Base-by-base conservation (phyloP, 441 rosid genomes). In the Croton laevigatus region DNA sequence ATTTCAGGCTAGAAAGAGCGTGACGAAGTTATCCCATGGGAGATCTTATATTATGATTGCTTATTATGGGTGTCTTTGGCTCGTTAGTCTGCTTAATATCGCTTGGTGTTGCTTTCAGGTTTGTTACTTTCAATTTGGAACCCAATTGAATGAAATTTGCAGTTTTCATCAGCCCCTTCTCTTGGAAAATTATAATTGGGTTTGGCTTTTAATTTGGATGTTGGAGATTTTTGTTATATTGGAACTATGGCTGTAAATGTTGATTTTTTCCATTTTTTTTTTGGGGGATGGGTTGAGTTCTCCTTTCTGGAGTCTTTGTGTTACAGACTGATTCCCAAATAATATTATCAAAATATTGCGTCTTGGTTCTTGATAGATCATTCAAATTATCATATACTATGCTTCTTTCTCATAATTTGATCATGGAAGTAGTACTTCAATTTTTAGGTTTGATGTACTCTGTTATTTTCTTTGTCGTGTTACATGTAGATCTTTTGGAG, bases 101-200 rank as follows among this genome's bases (percentile, higher is more conserved):
- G 80, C 79, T 74, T 94, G 97, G 98, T 91, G 94, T 71, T 85
- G 69, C 72, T 69, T 89, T 49, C 97, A 94, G 98, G 98, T 91
- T 79, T 59, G 81, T 71, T 59, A 53, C 13, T 60, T 64, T 70
- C 62, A 19, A 44, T 58, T 68, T 40, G 27, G 59, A 44, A n/a
- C 36, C 13, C 14, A n/a, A 4, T 13, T n/a, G 38, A 53, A 8
- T 55, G 32, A 20, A 34, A 12, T 34, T 53, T 61, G 17, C 37
- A 45, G 14, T 44, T 16, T 63, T 14, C 13, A 27, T 23, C 16
- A n/a, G 0, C 16, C 16, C 17, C 37, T 12, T 4, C 44, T 40
- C 10, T 40, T 40, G 0, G 8, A 40, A 7, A 40, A 40, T 40
- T 40, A 9, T 72, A 59, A 7, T 57, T 44, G 48, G 8, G 32